phyloP scores from a whole-genome alignment of 179 eudicot species.

The Vitellaria paradoxa region DNA sequence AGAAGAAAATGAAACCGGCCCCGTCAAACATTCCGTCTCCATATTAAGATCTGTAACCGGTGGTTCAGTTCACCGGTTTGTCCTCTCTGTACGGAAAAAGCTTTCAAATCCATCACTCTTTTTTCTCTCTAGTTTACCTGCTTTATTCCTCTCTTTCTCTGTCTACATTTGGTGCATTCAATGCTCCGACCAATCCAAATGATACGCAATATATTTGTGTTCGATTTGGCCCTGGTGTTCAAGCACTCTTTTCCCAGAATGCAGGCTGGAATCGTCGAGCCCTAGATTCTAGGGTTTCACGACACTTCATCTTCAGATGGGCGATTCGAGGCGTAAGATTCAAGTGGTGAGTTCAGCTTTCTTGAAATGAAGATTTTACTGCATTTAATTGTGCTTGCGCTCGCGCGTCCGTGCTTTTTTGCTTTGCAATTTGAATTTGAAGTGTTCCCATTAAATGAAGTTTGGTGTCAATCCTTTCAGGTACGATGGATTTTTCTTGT shows the following conservation, averaged over 20 bases:
- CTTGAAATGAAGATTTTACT: background rate
- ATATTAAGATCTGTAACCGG: background rate
- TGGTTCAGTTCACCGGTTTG: background rate
- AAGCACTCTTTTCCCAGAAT: background rate
- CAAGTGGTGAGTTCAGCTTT: conserved; percentile 41
- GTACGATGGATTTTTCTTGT: conserved; percentile 98
- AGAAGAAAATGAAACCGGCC: background rate
- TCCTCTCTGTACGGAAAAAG: background rate
- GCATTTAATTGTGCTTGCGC: background rate
- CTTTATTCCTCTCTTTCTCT: background rate
- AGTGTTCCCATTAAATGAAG: background rate
- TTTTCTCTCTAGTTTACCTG: no score
- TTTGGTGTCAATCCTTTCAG: conserved; percentile 37
- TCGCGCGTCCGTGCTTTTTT: background rate
- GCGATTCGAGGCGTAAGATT: conserved; percentile 72
- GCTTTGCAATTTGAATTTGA: background rate
- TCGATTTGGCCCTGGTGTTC: conserved; percentile 7
- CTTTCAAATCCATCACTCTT: background rate
- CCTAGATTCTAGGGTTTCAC: conserved; percentile 13
- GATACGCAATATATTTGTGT: background rate
- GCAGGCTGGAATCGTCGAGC: background rate
- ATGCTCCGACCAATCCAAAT: background rate
- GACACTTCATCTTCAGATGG: conserved; percentile 36
- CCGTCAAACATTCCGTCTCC: conserved; percentile 3
- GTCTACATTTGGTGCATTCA: background rate